A percentile compares a stretch with the other conserved stretches of the same genome.
Evolutionary conservation across 2,329 filamentous ascomycete genomes (phyloP).

Genomic region (Aspergillus versicolor): DNA sequence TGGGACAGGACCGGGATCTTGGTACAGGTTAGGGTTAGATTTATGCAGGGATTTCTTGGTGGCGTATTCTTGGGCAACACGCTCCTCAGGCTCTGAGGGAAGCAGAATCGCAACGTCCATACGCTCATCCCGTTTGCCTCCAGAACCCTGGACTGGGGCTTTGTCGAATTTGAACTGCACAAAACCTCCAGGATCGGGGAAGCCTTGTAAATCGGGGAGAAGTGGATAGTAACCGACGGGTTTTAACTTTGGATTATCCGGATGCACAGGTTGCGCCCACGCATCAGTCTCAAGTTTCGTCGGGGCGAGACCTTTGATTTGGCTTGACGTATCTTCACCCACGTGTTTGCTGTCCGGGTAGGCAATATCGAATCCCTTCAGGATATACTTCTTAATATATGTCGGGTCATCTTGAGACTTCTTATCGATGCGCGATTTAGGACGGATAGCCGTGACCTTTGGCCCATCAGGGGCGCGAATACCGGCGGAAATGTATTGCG

Average conservation of each 20-base stretch:
- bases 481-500: slow-evolving; percentile 75
- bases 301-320: slow-evolving; percentile 54
- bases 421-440: slow-evolving; percentile 31
- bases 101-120: slow-evolving; percentile 60
- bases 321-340: slow-evolving; percentile 55
- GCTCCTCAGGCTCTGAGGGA: slow-evolving; percentile 51
- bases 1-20: slow-evolving; percentile 53
- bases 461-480: slow-evolving; percentile 34
- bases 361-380: slow-evolving; percentile 65
- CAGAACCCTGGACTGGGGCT: slow-evolving; percentile 52
- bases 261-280: slow-evolving; percentile 61
- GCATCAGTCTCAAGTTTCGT: slow-evolving; percentile 57
- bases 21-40: slow-evolving; percentile 49
- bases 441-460: slow-evolving; percentile 24
- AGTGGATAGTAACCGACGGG: slow-evolving; percentile 61
- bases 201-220: slow-evolving; percentile 60
- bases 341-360: slow-evolving; percentile 61
- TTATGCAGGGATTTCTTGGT: slow-evolving; percentile 50
- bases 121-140: slow-evolving; percentile 55
- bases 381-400: slow-evolving; percentile 60
- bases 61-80: slow-evolving; percentile 48
- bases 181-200: slow-evolving; percentile 59
- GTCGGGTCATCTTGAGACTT: slow-evolving; percentile 57
- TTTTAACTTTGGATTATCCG: slow-evolving; percentile 56
- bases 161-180: slow-evolving; percentile 62